Evolutionary conservation across 352 stramenopile species (phyloP), one percentile per base, ranked within the genome.

Genomic region (Pythium inflatum): DNA sequence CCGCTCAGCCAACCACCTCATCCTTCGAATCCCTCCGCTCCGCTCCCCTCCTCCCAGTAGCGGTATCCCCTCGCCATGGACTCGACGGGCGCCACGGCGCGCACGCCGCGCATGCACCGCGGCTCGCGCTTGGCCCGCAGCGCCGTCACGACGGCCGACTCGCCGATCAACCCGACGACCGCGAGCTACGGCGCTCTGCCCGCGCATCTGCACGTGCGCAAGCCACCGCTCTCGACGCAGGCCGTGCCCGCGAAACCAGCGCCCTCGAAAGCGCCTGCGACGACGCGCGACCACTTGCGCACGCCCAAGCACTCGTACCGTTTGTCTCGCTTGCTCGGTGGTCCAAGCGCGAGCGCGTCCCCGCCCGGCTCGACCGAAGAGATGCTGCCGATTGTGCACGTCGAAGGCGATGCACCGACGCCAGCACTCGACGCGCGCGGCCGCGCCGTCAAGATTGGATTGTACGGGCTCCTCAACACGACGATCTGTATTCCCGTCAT

Each of bases 391-490:
- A 74, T 74, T 53, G 61, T 70, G 40, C 53, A 66, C 45, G 62
- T 69, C 18, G 60, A 69, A 33, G 54, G 68, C 36, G 36, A 65
- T 30, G n/a, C 27, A 0, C 2, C 34, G 24, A 27, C 18, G 2
- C 33, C 34, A 27, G 25, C 61, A 25, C 25, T 30, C n/a, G 57
- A 57, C 13, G 38, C 60, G 31, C 58, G 50, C 20, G 45, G 62
- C 8, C 73, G 65, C n/a, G 76, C 69, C 54, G 66, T 89, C 73
- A 90, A 90, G 70, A 82, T 94, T 61, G 85, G 74, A 4, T 69
- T 97, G 22, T 97, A 97, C 58, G 90, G 90, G n/a, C 70, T 96
- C 40, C 88, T 98, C 65, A 98, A 98, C 77, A 95, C 95, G 8
- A 92, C 98, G 46, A 98, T 98, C 71, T 86, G 94, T 51, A 88